These are phyloP conservation scores for Helminthosporium solani DNA, from an alignment of 2,329 filamentous ascomycete genomes.

Conservation along the genomic window DNA sequence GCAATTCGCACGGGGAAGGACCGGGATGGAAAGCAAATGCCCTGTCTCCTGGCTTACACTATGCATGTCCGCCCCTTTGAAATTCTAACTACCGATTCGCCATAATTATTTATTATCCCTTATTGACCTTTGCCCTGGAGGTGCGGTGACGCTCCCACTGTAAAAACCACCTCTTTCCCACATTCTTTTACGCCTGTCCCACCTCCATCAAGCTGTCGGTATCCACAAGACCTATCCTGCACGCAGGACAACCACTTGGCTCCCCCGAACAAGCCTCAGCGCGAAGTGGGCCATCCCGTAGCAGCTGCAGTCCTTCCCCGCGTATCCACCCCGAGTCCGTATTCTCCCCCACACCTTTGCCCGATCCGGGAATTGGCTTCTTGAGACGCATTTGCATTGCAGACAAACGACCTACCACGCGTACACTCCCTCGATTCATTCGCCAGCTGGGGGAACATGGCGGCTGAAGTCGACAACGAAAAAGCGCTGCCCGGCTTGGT, in stretches of 20 bases:
- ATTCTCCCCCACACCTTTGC: neutral
- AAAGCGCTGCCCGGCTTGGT: slow-evolving; percentile 12
- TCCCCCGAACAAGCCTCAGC: neutral
- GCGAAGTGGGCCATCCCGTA: neutral
- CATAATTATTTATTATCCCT: neutral
- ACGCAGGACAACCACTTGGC: neutral
- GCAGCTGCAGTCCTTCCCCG: neutral
- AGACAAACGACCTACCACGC: neutral
- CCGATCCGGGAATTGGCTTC: neutral
- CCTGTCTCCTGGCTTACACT: too few relatives aligned
- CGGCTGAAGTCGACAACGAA: slow-evolving; percentile 13
- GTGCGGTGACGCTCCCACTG: neutral
- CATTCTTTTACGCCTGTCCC: neutral
- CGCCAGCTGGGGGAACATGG: neutral
- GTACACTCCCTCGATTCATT: neutral
- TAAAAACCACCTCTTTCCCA: neutral
- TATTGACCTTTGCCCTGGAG: neutral
- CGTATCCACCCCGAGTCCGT: neutral
- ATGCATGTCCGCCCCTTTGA: neutral
- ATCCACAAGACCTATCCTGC: too few relatives aligned
- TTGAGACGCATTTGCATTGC: neutral
- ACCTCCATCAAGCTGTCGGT: too few relatives aligned
- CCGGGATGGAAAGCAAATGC: too few relatives aligned
- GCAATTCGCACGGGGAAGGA: too few relatives aligned
- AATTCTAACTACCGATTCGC: neutral